Base-by-base conservation (phyloP, 2,329 filamentous ascomycete genomes). In the Xylariaceae sp. region DNA sequence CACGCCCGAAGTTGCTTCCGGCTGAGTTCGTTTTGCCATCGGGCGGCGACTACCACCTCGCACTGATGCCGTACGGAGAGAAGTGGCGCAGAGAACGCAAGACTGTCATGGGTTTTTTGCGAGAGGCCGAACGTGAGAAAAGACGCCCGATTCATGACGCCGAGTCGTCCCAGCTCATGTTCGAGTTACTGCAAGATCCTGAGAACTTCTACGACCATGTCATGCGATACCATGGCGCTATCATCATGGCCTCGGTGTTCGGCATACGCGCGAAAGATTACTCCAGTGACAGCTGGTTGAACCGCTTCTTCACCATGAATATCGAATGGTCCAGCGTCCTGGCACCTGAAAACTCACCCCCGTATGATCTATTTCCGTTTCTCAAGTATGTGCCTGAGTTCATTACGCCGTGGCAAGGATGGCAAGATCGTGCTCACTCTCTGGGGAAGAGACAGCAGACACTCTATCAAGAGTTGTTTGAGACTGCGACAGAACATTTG, bases 161-260 rank as follows among this genome's bases (percentile, higher is more conserved):
- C 6, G 55, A 57, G 40, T 50, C 49, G 21, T 42, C 40, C 6
- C 53, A 58, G 44, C 46, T 58, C 32, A 53, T 58, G 51, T 48
- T 43, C 34, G 55, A 58, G 20, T 37, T 59, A 5, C 20, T 59
- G 6, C 22, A 41, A 14, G 22, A 37, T 8, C 50, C 50, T 14
- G 34, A 27, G 10, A 23, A 38, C 14, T 56, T 46, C 22, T 45
- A 47, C 3, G 47, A 47, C 7, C 49, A 50, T 32, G 36, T 48
- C 10, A 10, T 40, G 19, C 51, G 55, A n/a, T 54, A 45, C 38
- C 49, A 50, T 16, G 51, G 50, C n/a, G 51, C 48, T 3, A 46
- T 57, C 2, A 52, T 57, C n/a, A 32, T 52, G 22, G 40, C 49
- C 14, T 51, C 44, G 2, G 45, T 51, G 16, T 58, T 53, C 21